Evolutionary conservation across 257 asterid species (phyloP), one percentile per base, ranked within the genome.

Genomic region (Lantana camara): DNA sequence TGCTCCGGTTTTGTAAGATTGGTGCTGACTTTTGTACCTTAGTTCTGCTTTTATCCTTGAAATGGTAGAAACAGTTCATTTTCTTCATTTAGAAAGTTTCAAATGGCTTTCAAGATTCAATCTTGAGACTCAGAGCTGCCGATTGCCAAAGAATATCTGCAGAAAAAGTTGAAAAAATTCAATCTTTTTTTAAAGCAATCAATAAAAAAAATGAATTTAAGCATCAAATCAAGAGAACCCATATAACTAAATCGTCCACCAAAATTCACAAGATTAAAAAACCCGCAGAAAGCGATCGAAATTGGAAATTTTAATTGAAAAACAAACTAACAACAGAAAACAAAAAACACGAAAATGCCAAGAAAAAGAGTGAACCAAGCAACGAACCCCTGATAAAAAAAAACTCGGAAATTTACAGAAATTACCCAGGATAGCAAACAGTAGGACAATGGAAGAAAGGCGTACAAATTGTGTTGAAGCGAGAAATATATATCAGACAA

Each of bases 21-120:
- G 96, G 98, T 12, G 87, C 95, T 67, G 98, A 89, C 73, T 81
- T 85, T 49, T 82, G 89, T 54, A 57, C 76, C 76, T 84, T 78
- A 48, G 71, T 59, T 77, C 67, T 79, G 11, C 46, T 73, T 54
- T 65, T 80, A 9, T 82, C 90, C 72, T 80, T 89, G 62, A 89
- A 89, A 80, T 83, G 74, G 66, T 57, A 46, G 54, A 91, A 86
- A 71, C 98, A 89, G 61, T 76, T 83, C 96, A 88, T 88, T 57
- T 22, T 40, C 52, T 6, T 54, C n/a, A 14, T 57, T 5, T 22
- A 0, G 16, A 30, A 3, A 49, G 23, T 20, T 16, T 15, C 17
- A 50, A 48, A 6, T 27, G 15, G 58, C 32, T 64, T 58, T 67
- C 83, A 72, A 66, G 73, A 63, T 64, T 84, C 65, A 60, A 37